Base-by-base conservation (phyloP, 164 flowering plant species). In the Vitis rotundifolia region DNA sequence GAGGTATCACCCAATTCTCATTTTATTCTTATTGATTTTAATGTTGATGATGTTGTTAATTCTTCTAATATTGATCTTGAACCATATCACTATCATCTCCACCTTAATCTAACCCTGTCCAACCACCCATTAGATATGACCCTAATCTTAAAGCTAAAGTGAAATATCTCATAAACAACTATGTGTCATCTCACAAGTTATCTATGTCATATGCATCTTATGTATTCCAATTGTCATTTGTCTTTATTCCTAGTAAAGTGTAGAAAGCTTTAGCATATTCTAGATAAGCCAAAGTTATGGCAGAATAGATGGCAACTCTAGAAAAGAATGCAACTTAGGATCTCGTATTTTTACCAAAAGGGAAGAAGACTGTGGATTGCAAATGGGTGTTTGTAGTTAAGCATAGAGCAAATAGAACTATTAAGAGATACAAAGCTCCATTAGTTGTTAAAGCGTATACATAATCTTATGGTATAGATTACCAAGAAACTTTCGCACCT, bases 361-460 rank as follows among this genome's bases (percentile, higher is more conserved):
- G 44, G 7, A 31, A 31, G 44, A 31, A 31, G 44, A 31, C 44
- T 5, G 8, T 31, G 44, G 44, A 5, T 0, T 31, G 6, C 1
- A 31, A 6, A 31, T 31, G 44, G 44, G 2, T 31, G 2, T 31
- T 31, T 31, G 7, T 31, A 31, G 44, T 31, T 6, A 31, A 31
- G 7, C 44, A 31, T 6, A 31, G 7, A 31, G 68, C 59, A 51
- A 22, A 65, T 65, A 57, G 59, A n/a, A 28, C 49, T 12, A 52
- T 65, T 65, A 59, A 52, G 12, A 65, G 68, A 18, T 65, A 51
- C 68, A 65, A 65, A 65, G 59, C 44, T 65, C 49, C 58, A 47
- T 29, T 65, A 9, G 64, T 29, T 26, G 58, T 18, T 26, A 65
- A 65, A 28, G 48, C 59, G 19, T 65, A 65, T 51, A 65, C 59